Base-by-base conservation (phyloP, 2,329 filamentous ascomycete species). In the Calonectria hawksworthii region DNA sequence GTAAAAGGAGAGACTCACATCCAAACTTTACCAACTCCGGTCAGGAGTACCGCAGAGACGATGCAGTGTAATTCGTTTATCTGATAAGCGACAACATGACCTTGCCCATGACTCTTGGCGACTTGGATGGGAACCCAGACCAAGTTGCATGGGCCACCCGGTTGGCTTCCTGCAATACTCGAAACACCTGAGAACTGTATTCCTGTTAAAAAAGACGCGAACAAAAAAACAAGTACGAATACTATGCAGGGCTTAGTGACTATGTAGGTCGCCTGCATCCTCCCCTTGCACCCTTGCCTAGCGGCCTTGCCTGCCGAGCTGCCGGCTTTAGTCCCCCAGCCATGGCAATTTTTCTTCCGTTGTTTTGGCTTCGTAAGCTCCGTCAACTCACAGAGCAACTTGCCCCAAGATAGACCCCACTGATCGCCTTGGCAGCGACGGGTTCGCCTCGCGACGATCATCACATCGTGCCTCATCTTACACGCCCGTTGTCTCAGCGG, bases 221-320 rank as follows among this genome's bases (percentile, higher is more conserved):
- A 34, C n/a, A 63, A 23, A 23, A 47, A 47, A 23, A 47, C 21
- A 23, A 23, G 44, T 23, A 23, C n/a, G 44, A 23, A 47, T n/a
- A 47, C 44, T 47, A 41, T 61, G 34, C 34, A 41, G 26, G 34
- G 34, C 32, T 63, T 63, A 41, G 56, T 41, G 56, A 63, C 56
- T 63, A 44, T 63, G 44, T 47, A 11, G 44, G n/a, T 47, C 44
- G 44, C 44, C 44, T 47, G 56, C 36, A 41, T 63, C 56, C 8
- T 63, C 36, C 56, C 56, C 56, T 61, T 63, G 56, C 52, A 56
- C 52, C 52, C 52, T 32, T 56, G 52, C 34, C 56, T 38, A 36
- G 36, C 36, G 38, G 56, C 56, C 56, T 63, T 63, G 56, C 34
- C 56, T 63, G 56, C 56, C 56, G 56, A 63, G 36, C 23, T 63